Evolutionary conservation across 2,329 filamentous ascomycete species (phyloP), one percentile per base, ranked within the genome.

Genomic region (Hymenoscyphus fructigenus): DNA sequence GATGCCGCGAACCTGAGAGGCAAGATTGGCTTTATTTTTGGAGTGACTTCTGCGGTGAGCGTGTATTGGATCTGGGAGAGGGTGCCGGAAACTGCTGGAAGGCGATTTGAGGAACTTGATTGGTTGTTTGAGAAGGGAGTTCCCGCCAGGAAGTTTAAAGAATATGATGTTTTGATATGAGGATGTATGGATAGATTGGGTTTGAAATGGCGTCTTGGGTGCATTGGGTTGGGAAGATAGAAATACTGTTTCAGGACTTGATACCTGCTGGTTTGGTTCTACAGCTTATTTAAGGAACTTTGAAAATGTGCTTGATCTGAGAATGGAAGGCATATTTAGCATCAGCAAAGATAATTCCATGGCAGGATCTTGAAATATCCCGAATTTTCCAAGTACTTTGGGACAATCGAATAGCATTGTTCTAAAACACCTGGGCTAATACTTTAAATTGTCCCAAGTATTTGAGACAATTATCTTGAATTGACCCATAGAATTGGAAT

Each of bases 101-200:
- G 91, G 61, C 91, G 91, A 0, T 96, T 93, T 74, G 91, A 91
- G 9, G 92, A 96, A 78, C 80, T 96, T 65, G 91, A 96, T 75
- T 73, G 93, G 61, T 81, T 96, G 59, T 96, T 96, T 72, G 89
- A 68, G 61, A 67, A 66, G 44, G 60, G 71, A 58, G 63, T 76
- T 64, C 64, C 67, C 14, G 72, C 74, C 1, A 59, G 69, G 28
- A 69, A 68, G 47, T 72, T 72, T 66, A 69, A 66, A n/a, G 34
- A 65, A 5, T 65, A 63, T 38, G 34, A 36, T 17, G 41, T 63
- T 60, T 29, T 59, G 23, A 29, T 32, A 26, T 47, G 9, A 47
- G 12, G 20, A 14, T 23, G 9, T 14, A 50, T 50, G 44, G 20
- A 12, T 50, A 50, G n/a, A 50, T 15, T 14, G 47, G 12, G 10